Evolutionary conservation across 1,139 yeast species (phyloP).

Genomic region (Debaryomycetaceae sp.): DNA sequence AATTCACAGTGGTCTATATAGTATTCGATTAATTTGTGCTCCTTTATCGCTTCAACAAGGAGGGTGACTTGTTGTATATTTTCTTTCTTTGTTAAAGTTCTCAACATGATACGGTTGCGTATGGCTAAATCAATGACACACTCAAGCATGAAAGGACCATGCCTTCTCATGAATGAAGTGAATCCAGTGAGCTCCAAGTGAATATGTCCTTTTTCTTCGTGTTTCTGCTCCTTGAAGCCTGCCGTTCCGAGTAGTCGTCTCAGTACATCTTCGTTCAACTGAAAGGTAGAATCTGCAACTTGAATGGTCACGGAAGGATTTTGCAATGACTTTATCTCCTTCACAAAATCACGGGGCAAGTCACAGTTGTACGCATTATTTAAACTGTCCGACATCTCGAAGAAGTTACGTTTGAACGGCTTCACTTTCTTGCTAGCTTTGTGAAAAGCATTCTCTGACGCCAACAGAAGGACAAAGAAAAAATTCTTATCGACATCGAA

Average conservation of each 20-base stretch:
- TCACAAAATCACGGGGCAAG: slow-evolving; percentile 18
- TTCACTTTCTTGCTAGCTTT: slow-evolving; percentile 8
- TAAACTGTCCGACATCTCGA: slow-evolving; percentile 11
- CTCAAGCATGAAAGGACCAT: slow-evolving; percentile 37
- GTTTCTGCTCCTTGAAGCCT: slow-evolving; percentile 33
- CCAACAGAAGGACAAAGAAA: slow-evolving; percentile 25
- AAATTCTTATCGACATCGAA: slow-evolving; percentile 9
- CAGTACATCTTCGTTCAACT: slow-evolving; percentile 14
- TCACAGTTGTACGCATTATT: slow-evolving; percentile 26
- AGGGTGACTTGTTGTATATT: slow-evolving; percentile 13
- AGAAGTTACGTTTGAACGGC: slow-evolving; percentile 21
- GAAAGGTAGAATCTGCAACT: slow-evolving; percentile 15
- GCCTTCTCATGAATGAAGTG: slow-evolving; percentile 45
- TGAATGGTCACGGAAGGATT: slow-evolving; percentile 13
- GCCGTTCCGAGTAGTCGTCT: slow-evolving; percentile 39
- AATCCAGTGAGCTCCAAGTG: slow-evolving; percentile 39
- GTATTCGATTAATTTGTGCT: slow-evolving; percentile 48
- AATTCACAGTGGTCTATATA: neutral
- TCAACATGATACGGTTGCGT: slow-evolving; percentile 8
- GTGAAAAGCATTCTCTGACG: slow-evolving; percentile 18
- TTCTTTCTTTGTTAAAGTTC: slow-evolving; percentile 1
- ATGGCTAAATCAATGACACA: slow-evolving; percentile 15
- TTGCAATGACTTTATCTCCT: slow-evolving; percentile 12
- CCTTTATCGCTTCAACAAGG: slow-evolving; percentile 44
- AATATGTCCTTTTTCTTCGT: slow-evolving; percentile 4